Evolutionary conservation across 202 grass and related monocot species (phyloP).

Genomic region (Setaria italica): DNA sequence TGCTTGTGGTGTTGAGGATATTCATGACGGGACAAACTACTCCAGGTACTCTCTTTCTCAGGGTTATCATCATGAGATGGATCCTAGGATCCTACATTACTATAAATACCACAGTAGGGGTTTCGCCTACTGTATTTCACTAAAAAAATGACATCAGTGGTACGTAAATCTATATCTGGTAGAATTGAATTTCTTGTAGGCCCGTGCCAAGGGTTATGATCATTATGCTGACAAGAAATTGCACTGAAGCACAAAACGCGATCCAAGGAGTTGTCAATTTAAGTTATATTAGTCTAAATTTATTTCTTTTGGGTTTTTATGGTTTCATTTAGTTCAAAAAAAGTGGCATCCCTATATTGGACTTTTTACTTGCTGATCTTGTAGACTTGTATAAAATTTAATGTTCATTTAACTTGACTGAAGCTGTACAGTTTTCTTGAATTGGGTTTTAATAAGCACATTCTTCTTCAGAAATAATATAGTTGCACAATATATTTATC

Average conservation of each 20-base stretch:
- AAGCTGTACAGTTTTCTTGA: neutral
- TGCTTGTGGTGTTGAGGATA: slow-evolving; percentile 98
- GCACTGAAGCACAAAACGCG: neutral
- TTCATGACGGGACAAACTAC: slow-evolving; percentile 98
- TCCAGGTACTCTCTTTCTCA: slow-evolving; percentile 67
- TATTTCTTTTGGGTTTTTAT: neutral
- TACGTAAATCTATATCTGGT: neutral
- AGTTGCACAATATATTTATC: slow-evolving; percentile 24
- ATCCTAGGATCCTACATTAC: neutral
- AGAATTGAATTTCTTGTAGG: neutral
- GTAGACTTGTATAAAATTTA: neutral
- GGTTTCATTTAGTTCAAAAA: neutral
- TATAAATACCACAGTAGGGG: neutral
- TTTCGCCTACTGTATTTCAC: no score
- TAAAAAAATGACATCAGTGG: neutral
- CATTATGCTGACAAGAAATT: neutral
- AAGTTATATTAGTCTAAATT: neutral
- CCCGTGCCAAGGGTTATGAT: neutral
- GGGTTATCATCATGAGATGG: neutral
- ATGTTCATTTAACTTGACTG: neutral
- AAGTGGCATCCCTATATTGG: neutral
- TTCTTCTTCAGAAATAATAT: slow-evolving; percentile 33
- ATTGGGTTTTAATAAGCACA: neutral
- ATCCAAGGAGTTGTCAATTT: neutral
- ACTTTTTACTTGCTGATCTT: neutral